Evolutionary conservation across 495 filamentous ascomycete genomes (phyloP), one percentile per base, ranked within the genome.

Genomic region (Aspergillus ostianus): DNA sequence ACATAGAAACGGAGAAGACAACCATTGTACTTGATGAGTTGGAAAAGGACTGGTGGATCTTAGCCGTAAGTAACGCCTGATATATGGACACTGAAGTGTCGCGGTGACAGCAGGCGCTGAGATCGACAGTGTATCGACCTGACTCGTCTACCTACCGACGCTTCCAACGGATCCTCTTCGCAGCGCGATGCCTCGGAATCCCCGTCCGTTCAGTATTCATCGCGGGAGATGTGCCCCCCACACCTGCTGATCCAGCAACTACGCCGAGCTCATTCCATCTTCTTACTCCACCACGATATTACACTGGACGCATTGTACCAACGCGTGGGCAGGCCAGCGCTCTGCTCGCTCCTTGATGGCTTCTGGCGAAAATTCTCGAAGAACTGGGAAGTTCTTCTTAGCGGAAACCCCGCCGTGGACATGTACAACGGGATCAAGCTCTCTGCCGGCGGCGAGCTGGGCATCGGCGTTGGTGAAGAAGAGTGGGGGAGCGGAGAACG

Each of bases 391-490:
- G 86, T 97, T 18, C 80, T 97, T 47, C 77, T 98, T 44, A 88
- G 91, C 67, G 94, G 93, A 19, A 97, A 94, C 59, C 94, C 94
- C 3, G 86, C 87, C 5, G 84, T 87, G 5, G 87, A 87, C 57
- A 82, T 95, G 4, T 90, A 90, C 64, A 86, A 87, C 23, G 91
- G 90, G 3, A 84, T 97, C 61, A 97, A 97, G 72, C 84, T 98
- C 47, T 91, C 94, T 17, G 90, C 89, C 26, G 90, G 91, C 44
- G 94, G 93, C 6, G 92, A 96, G 73, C 85, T 97, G 23, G 95
- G 94, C 18, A 83, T 96, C 17, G 95, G 95, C 1, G 92, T 97
- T 13, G 94, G 93, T 30, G 92, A 96, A 67, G 92, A 97, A 74
- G 90, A 96, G 59, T 86, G 92, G 77, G 92, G 93, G 2, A 96